phyloP scores from a whole-genome alignment of 192 early-diverging fungal species.

The Coemansia guatemalensis region DNA sequence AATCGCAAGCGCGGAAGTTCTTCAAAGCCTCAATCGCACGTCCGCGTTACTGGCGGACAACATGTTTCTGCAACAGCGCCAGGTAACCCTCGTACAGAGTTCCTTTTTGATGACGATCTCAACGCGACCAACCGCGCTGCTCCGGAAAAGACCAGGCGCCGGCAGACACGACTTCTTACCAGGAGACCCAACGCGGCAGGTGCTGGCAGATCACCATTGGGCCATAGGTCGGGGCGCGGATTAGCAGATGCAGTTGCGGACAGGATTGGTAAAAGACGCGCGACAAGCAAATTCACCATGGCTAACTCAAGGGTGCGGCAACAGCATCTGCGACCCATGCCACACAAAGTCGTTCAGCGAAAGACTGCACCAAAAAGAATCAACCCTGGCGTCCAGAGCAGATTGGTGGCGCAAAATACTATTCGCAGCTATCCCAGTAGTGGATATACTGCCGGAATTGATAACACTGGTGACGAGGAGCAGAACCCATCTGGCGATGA shows the following conservation, averaged over 20 bases:
- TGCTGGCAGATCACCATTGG: neutral
- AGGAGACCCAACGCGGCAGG: neutral
- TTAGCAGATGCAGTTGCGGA: slow-evolving; percentile 22
- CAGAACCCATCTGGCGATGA: too few species aligned
- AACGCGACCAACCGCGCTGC: neutral
- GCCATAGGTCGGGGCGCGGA: neutral
- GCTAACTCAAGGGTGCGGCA: neutral
- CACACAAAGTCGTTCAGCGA: slow-evolving; percentile 8
- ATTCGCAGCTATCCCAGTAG: too few species aligned
- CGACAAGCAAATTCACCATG: neutral
- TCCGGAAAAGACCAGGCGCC: neutral
- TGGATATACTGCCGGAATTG: neutral
- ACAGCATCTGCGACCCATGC: neutral
- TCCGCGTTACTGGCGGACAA: neutral
- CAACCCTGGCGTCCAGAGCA: neutral
- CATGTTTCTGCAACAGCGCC: neutral
- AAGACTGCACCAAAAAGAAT: slow-evolving; percentile 21
- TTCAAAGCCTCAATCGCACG: neutral
- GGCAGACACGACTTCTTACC: slow-evolving; percentile 32
- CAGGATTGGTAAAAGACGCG: neutral
- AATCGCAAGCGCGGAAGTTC: neutral
- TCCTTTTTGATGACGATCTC: slow-evolving; percentile 44
- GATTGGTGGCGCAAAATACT: neutral
- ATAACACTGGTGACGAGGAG: neutral
- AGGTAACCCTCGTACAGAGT: slow-evolving; percentile 12